Evolutionary conservation across 495 filamentous ascomycete species (phyloP).

Genomic region (Penicillium dipodomyicola): DNA sequence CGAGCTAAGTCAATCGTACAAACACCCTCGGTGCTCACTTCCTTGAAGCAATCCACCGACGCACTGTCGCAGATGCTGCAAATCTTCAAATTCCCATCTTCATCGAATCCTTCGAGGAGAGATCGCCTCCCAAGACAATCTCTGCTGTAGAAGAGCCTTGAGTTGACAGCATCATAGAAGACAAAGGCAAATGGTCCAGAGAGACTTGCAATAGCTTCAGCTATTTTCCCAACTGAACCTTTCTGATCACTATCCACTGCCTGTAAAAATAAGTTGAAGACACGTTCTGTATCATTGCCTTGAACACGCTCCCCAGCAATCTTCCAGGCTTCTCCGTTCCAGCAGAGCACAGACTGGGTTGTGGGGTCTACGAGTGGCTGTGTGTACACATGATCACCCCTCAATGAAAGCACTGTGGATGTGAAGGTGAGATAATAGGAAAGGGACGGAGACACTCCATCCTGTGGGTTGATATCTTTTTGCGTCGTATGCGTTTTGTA

Average conservation of each 20-base stretch:
- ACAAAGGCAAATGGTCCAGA: constrained; percentile 91
- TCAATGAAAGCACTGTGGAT: constrained; percentile 82
- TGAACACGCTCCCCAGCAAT: constrained; percentile 52
- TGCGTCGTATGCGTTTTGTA: constrained; percentile 33
- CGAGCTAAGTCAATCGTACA: constrained; percentile 58
- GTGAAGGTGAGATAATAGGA: constrained; percentile 58
- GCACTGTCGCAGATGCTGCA: constrained; percentile 70
- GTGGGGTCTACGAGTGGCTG: constrained; percentile 68
- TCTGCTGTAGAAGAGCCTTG: constrained; percentile 70
- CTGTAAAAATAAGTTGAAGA: constrained; percentile 63
- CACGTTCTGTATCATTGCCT: constrained; percentile 73
- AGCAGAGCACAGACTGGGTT: constrained; percentile 78
- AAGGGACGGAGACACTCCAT: constrained; percentile 22
- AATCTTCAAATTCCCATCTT: constrained; percentile 55
- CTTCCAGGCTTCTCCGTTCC: constrained; percentile 98
- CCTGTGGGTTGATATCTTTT: constrained; percentile 20
- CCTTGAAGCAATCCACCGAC: constrained; percentile 56
- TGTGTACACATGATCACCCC: constrained; percentile 65
- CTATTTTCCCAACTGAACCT: constrained; percentile 35
- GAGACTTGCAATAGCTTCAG: constrained; percentile 58
- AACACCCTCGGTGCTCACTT: constrained; percentile 80
- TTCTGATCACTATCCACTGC: constrained; percentile 30
- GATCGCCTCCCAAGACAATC: constrained; percentile 87
- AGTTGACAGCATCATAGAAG: constrained; percentile 66
- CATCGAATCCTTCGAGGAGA: constrained; percentile 55